Percentiles rank a stretch among this genome's conserved stretches.
phyloP scores from a whole-genome alignment of 495 filamentous ascomycete genomes.

The Podospora comata region DNA sequence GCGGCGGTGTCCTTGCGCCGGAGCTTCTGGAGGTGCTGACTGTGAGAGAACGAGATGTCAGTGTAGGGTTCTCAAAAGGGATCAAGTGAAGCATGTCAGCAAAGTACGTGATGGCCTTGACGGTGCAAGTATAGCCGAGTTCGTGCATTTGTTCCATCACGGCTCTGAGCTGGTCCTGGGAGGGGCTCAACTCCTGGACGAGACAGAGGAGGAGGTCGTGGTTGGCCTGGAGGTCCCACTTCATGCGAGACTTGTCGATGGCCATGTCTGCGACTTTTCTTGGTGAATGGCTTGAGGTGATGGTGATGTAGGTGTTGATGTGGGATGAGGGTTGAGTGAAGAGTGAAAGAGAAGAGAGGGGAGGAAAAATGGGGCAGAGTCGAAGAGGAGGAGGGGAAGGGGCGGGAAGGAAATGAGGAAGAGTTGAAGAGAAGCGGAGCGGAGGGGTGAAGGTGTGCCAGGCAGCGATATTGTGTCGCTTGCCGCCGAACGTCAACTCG shows the following conservation, averaged over 20 bases:
- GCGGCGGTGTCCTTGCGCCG: constrained; percentile 32
- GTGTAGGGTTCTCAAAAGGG: constrained; percentile 6
- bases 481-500: no score
- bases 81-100: constrained; percentile 3
- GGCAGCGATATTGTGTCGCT: neutral
- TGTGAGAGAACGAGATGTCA: constrained; percentile 22
- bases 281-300: neutral
- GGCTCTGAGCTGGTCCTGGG: constrained; percentile 20
- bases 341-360: constrained; percentile 1
- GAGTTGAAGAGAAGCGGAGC: neutral
- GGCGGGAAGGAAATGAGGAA: neutral
- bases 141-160: constrained; percentile 24
- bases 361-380: neutral
- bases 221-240: constrained; percentile 32
- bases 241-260: constrained; percentile 21
- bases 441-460: constrained; percentile 3
- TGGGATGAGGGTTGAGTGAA: neutral
- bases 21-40: constrained; percentile 43
- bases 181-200: constrained; percentile 19
- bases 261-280: neutral
- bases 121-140: constrained; percentile 25
- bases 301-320: neutral
- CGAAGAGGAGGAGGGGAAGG: neutral
- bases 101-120: constrained; percentile 35
- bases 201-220: constrained; percentile 28